Evolutionary conservation across 2,329 filamentous ascomycete species (phyloP), one percentile per base, ranked within the genome.

Genomic region (Incumbomyces lentus): DNA sequence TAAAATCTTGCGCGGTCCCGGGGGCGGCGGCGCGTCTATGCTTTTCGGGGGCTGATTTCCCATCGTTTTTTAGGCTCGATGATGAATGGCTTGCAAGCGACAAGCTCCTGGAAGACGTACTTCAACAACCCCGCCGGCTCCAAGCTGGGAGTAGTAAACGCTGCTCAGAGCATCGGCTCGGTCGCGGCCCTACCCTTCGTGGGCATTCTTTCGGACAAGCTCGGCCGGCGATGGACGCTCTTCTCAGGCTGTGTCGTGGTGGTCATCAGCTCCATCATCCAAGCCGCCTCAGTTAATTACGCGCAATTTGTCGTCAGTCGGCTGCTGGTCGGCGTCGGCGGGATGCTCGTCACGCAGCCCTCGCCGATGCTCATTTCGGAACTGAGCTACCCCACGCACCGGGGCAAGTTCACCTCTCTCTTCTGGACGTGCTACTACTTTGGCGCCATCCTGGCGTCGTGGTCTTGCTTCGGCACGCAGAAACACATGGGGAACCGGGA

Each of bases 51-150:
- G n/a, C n/a, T n/a, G n/a, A 32, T 12, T 6, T 17, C 42, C 17
- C 31, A 17, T 37, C 35, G 1, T 29, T 34, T 8, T 13, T 14
- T 30, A 60, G 63, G 61, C 16, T 67, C 65, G 1, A 61, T 71
- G 49, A 68, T 69, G 65, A 72, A 72, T 49, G 69, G 68, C 10
- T 59, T 72, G 0, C 68, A 71, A 44, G 62, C 68, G 7, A 59
- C 69, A 0, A 49, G 59, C 0, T 57, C 64, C 49, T 72, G 70
- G 69, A 61, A 64, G 44, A 46, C 51, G 1, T 70, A 68, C 47
- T 54, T 54, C 48, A 42, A 49, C 19, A 29, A 52, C 13, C 52
- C 52, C 4, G 14, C 41, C 1, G 45, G 34, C 12, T 30, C 42
- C 5, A 22, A 30, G 6, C 48, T 54, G 1, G 52, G 52, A 7